Conservation (phyloP, 2,329 filamentous ascomycete species). For the Claviceps sp. region DNA sequence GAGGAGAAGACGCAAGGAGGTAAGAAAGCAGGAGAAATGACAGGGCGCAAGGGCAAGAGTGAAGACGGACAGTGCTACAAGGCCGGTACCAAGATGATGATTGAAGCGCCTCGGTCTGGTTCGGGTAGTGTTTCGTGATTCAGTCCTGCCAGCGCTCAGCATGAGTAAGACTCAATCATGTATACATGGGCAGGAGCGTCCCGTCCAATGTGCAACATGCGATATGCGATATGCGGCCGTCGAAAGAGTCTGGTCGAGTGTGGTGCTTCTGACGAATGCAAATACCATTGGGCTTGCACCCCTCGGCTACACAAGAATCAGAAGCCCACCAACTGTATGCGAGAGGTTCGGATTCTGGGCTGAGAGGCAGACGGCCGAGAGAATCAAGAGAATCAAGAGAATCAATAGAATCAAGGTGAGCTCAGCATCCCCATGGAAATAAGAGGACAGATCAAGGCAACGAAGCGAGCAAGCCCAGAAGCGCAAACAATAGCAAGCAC, state of each 20-base stretch:
- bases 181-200: not conserved
- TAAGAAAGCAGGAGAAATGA: not conserved
- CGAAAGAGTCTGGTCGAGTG: not conserved
- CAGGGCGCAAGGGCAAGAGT: not conserved
- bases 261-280: not conserved
- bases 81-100: not conserved
- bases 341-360: not conserved
- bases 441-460: not conserved
- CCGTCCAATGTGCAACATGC: not conserved
- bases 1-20: not conserved
- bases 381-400: not conserved
- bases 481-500: constrained; percentile 2
- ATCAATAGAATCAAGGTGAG: not conserved
- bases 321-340: not conserved
- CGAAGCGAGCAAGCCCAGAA: not conserved
- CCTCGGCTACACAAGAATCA: not conserved
- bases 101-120: not conserved
- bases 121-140: not conserved
- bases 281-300: not conserved
- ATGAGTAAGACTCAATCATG: not conserved
- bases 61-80: not conserved
- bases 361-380: not conserved
- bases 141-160: not conserved
- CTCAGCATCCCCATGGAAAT: not conserved
- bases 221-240: not conserved